These are phyloP conservation scores for Phytophthora litchii DNA, from an alignment of 352 stramenopile species.

Conservation along the genomic window DNA sequence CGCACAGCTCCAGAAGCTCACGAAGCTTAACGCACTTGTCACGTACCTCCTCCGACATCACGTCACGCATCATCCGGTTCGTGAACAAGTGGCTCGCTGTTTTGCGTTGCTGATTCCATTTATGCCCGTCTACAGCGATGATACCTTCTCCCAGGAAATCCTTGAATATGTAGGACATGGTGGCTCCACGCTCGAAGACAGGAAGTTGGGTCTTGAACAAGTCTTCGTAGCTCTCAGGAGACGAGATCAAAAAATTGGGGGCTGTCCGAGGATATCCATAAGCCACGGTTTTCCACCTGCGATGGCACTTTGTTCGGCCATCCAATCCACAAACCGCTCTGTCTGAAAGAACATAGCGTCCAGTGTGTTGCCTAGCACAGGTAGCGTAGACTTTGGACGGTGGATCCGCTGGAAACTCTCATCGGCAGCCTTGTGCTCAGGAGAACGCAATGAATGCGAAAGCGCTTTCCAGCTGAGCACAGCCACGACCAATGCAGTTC, in stretches of 20 bases:
- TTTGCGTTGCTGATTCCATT: conserved; percentile 75
- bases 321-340: conserved; percentile 40
- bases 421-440: conserved; percentile 16
- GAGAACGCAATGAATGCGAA: conserved; percentile 9
- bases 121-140: conserved; percentile 57
- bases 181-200: conserved; percentile 58
- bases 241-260: conserved; percentile 41
- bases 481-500: conserved; percentile 10
- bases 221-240: conserved; percentile 44
- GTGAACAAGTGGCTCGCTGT: conserved; percentile 87
- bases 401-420: conserved; percentile 26
- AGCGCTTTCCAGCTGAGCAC: conserved; percentile 18
- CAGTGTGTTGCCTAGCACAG: conserved; percentile 43
- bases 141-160: conserved; percentile 76
- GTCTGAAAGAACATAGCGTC: conserved; percentile 39
- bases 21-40: conserved; percentile 34
- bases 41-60: conserved; percentile 46
- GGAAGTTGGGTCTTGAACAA: conserved; percentile 60
- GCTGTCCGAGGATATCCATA: conserved; percentile 29
- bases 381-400: conserved; percentile 32
- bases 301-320: conserved; percentile 38
- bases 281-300: conserved; percentile 37
- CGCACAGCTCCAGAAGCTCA: conserved; percentile 24
- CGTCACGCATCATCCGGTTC: conserved; percentile 56
- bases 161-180: conserved; percentile 41